phyloP scores from a whole-genome alignment of 768 basidiomycete species.

The Cystofilobasidium bisporidii region DNA sequence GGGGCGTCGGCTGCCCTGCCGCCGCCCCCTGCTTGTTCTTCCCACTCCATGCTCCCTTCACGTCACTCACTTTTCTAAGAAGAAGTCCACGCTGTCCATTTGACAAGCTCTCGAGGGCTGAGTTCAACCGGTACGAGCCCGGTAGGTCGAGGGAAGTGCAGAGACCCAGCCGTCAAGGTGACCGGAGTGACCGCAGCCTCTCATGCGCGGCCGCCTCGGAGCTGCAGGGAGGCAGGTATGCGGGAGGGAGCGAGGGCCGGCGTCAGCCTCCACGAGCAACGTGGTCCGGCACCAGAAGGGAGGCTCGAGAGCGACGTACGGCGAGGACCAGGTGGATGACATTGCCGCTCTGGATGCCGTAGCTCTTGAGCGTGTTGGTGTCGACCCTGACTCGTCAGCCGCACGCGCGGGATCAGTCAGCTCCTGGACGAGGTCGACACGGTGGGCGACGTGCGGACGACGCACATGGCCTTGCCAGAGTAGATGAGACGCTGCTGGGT shows the following conservation, averaged over 20 bases:
- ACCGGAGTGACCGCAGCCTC: background rate
- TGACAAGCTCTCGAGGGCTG: too few relatives aligned
- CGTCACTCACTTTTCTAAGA: too few relatives aligned
- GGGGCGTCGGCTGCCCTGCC: too few relatives aligned
- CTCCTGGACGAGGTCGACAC: too few relatives aligned
- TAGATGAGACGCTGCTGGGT: conserved; percentile 27
- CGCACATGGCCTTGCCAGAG: conserved; percentile 28
- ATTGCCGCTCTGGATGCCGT: conserved; percentile 26
- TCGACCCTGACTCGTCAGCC: conserved; percentile 12
- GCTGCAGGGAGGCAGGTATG: too few relatives aligned
- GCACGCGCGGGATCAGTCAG: background rate
- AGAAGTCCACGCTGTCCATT: too few relatives aligned
- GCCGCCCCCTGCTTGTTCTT: too few relatives aligned
- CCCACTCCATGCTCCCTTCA: too few relatives aligned
- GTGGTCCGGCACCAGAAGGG: background rate
- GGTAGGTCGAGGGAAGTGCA: too few relatives aligned
- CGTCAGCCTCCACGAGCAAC: background rate
- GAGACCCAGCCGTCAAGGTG: too few relatives aligned
- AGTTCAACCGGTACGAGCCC: too few relatives aligned
- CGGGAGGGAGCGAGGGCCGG: background rate
- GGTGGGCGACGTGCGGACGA: background rate
- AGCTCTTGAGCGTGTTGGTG: conserved; percentile 28
- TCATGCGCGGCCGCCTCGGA: conserved; percentile 1
- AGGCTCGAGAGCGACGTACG: background rate
- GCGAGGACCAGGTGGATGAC: conserved; percentile 28